A percentile compares a stretch with the other conserved stretches of the same genome.
These are phyloP conservation scores for Aureobasidium melanogenum DNA, from an alignment of 2,329 filamentous ascomycete genomes.

Conservation along the genomic window DNA sequence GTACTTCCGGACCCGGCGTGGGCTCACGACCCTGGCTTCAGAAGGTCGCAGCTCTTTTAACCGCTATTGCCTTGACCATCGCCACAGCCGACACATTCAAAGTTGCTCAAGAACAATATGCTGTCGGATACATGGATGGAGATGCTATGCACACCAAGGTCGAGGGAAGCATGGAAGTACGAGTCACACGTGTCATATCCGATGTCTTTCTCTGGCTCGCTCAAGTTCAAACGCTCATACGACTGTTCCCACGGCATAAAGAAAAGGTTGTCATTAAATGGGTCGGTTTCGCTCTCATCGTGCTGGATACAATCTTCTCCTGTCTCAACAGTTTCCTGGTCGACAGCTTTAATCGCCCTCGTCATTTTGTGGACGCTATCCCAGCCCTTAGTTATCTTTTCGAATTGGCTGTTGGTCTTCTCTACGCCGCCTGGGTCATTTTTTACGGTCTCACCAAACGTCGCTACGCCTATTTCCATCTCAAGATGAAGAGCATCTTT, in stretches of 20 bases:
- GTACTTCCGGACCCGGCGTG: constrained; percentile 63
- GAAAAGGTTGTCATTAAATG: constrained; percentile 99
- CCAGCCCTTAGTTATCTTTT: constrained; percentile 88
- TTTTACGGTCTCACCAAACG: constrained; percentile 92
- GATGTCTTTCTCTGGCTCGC: constrained; percentile 96
- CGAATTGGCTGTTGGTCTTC: constrained; percentile 71
- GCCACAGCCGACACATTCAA: constrained; percentile 86
- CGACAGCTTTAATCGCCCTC: constrained; percentile 52
- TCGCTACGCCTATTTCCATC: constrained; percentile 82
- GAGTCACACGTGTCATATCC: constrained; percentile 84
- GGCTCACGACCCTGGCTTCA: constrained; percentile 92
- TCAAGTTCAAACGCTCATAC: constrained; percentile 92
- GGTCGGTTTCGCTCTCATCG: constrained; percentile 90
- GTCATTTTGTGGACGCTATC: constrained; percentile 78
- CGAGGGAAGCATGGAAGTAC: constrained; percentile 74
- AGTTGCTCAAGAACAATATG: constrained; percentile 75
- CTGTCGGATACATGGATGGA: constrained; percentile 70
- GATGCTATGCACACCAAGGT: constrained; percentile 66
- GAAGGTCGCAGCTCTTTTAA: constrained; percentile 54
- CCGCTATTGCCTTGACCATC: constrained; percentile 79
- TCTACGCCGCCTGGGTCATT: constrained; percentile 89
- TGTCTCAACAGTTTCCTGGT: constrained; percentile 79
- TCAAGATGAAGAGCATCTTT: constrained; percentile 80
- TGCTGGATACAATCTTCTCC: constrained; percentile 82
- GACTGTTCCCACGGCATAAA: constrained; percentile 88